Base-by-base conservation (phyloP, 1,284 basidiomycete species). In the Microbotryum saponariae region DNA sequence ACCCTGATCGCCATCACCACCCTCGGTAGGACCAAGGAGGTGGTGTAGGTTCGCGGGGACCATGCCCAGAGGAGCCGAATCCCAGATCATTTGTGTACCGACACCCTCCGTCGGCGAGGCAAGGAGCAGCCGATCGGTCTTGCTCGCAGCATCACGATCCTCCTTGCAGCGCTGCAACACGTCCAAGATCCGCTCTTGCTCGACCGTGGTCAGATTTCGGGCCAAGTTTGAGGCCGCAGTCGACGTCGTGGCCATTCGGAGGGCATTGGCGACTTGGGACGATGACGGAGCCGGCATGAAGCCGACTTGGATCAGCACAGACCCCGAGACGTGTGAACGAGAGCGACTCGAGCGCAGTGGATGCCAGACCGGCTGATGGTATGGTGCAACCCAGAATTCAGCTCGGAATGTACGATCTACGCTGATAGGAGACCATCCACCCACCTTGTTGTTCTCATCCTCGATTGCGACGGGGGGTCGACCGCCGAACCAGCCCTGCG, bases 21-120 rank as follows among this genome's bases (percentile, higher is more conserved):
- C 37, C 37, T 42, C 37, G 16, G 37, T 6, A 42, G 37, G 37
- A 42, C 37, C 37, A 27, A 27, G n/a, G 47, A 31, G 57, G 21
- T 9, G 54, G 37, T 20, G 58, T 27, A 12, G 56, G 16, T 29
- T 54, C 46, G n/a, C 63, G 54, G 33, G 37, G 37, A 42, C 37
- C 37, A 42, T 42, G 12, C 37, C 37, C 37, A 65, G 61, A 6
- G 63, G 64, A 3, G 56, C 31, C 1, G 46, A 42, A n/a, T 65
- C 61, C 52, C 33, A 54, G 25, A 59, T 56, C 7, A 54, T 59
- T 4, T 60, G 51, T 16, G 91, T 94, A 55, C 91, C 91, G 45
- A 94, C 86, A 20, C 91, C 89, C 76, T 89, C 84, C 21, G 90
- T 89, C 89, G 90, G 88, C 0, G 87, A 85, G 56, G 86, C 86